Evolutionary conservation across 208 protist genomes (phyloP), one percentile per base, ranked within the genome.

Genomic region (Trypanosoma melophagium): DNA sequence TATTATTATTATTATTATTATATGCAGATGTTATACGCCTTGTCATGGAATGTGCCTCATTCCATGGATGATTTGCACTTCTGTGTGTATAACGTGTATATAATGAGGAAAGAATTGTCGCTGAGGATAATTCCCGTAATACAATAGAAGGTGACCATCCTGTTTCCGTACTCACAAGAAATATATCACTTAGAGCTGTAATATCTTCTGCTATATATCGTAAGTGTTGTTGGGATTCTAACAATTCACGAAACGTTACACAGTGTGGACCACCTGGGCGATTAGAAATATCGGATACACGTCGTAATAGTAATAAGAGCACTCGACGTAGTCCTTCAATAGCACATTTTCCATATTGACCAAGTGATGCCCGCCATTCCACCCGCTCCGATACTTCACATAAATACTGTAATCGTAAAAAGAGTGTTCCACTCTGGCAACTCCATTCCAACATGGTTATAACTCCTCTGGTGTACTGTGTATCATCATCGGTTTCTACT

Each of bases 261-360:
- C 70, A 49, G 47, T 87, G 81, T 40, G 72, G 66, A 17, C 87
- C 84, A 22, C 84, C 82, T 14, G 50, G 56, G 16, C 80, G 77
- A 17, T 77, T 64, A n/a, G 66, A 59, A 22, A 90, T 65, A 49
- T 84, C 82, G 9, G 76, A 64, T 3, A 86, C 80, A 41, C 81
- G 66, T 7, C 86, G 72, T 47, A 79, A 86, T 7, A 89, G 31
- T 10, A 90, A 35, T 3, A 69, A 62, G 10, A 90, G 60, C 0
- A 75, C 21, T 9, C 65, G 17, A 0, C 79, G 84, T 22, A 95
- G 57, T 25, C 78, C 80, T 24, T 78, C 81, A 42, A 92, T 76
- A 8, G 86, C 84, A 63, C 83, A 79, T 60, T 70, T 75, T 9
- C 89, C 89, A 71, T 95, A 95, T 63, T 76, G 81, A 25, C 89